A percentile compares a stretch with the other conserved stretches of the same genome.
phyloP scores from a whole-genome alignment of 805 yeast genomes.

The Metschnikowia picachoensis region DNA sequence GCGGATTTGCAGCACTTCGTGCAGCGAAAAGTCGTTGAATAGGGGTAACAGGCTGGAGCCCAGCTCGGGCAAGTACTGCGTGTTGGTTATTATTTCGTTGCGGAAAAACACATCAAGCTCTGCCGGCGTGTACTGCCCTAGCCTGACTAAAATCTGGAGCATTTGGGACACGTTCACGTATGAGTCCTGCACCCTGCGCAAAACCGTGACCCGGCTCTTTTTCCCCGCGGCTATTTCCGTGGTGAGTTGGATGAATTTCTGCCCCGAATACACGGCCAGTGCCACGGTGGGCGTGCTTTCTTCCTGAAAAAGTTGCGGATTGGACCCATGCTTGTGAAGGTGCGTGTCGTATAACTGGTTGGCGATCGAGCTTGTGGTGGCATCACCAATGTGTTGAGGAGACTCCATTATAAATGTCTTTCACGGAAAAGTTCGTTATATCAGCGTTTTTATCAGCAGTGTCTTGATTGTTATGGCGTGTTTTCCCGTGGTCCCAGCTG shows the following conservation, averaged over 20 bases:
- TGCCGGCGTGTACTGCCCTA: conserved; percentile 23
- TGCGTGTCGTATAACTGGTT: conserved; percentile 35
- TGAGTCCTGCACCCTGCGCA: conserved; percentile 42
- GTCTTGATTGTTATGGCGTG: too few relatives aligned
- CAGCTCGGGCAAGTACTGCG: conserved; percentile 28
- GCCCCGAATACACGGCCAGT: conserved; percentile 33
- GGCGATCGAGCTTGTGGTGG: conserved; percentile 38
- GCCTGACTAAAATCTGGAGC: conserved; percentile 29
- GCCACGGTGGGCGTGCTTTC: conserved; percentile 6
- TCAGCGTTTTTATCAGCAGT: too few relatives aligned
- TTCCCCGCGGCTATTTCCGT: conserved; percentile 8
- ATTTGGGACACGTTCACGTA: conserved; percentile 38
- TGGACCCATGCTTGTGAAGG: conserved; percentile 16
- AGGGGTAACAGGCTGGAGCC: conserved; percentile 15
- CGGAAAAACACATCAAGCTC: conserved; percentile 30
- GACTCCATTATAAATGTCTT: conserved; percentile 32
- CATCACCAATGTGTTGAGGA: conserved; percentile 39
- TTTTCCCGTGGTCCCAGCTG: too few relatives aligned
- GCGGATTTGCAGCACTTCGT: conserved; percentile 24
- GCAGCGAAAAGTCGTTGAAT: conserved; percentile 28
- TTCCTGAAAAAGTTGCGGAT: not conserved
- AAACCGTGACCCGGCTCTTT: conserved; percentile 13
- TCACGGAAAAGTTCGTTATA: not conserved
- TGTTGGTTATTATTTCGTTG: conserved; percentile 32
- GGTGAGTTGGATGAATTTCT: conserved; percentile 34